Conservation (phyloP, 305 asterid species). For the Fraxinus ornus region DNA sequence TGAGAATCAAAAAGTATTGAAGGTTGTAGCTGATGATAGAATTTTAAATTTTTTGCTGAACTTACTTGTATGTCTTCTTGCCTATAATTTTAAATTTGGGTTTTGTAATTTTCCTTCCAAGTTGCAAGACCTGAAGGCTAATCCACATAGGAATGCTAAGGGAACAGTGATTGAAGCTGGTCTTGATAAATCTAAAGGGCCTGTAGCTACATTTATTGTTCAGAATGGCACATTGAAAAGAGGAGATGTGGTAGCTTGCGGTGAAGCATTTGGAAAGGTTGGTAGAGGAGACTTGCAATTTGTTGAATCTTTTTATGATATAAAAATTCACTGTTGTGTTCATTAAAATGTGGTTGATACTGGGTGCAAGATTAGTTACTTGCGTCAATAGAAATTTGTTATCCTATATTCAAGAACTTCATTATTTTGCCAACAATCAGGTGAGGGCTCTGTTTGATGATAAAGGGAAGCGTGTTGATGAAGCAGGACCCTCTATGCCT, state of each 20-base stretch:
- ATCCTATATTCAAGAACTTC: conserved; percentile 21
- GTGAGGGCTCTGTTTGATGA: conserved; percentile 95
- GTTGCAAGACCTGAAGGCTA: conserved; percentile 99
- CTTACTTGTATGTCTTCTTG: conserved; percentile 15
- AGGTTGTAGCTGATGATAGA: background rate
- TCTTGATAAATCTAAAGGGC: conserved; percentile 93
- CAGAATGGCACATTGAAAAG: conserved; percentile 90
- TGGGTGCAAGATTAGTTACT: background rate
- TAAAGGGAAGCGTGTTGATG: conserved; percentile 71
- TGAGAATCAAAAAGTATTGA: background rate
- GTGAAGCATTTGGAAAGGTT: conserved; percentile 99
- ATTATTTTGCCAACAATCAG: conserved; percentile 41
- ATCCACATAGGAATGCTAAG: conserved; percentile 87
- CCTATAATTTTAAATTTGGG: conserved; percentile 26
- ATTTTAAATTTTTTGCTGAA: conserved; percentile 2
- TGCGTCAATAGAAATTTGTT: conserved; percentile 19
- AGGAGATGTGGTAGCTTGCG: conserved; percentile 87
- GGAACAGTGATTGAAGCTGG: conserved; percentile 98
- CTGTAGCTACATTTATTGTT: conserved; percentile 91
- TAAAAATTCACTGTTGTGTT: conserved; percentile 11
- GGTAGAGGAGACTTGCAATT: conserved; percentile 32
- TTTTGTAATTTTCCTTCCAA: conserved; percentile 23
- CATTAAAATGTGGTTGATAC: background rate
- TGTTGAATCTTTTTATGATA: conserved; percentile 17
- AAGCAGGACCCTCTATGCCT: conserved; percentile 93